These are phyloP conservation scores for Aspergillus persii DNA, from an alignment of 2,329 filamentous ascomycete genomes.

Conservation along the genomic window DNA sequence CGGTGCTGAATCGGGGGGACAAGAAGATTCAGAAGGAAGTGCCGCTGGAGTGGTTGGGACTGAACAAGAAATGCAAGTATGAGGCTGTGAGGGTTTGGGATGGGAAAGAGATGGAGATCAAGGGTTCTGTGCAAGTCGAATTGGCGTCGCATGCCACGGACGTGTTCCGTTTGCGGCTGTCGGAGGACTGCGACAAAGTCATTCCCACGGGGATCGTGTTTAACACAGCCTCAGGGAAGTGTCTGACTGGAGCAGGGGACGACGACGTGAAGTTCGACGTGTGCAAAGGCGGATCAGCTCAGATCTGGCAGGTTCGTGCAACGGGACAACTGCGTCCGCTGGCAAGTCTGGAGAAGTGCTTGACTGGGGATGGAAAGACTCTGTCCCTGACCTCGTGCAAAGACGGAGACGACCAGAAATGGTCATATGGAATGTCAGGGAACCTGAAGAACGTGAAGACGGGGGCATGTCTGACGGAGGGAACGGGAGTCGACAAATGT, in stretches of 20 bases:
- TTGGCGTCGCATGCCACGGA: conserved; percentile 41
- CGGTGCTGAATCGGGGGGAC: conserved; percentile 46
- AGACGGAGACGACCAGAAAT: conserved; percentile 32
- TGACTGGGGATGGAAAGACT: conserved; percentile 23
- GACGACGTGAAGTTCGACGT: conserved; percentile 32
- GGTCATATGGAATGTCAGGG: conserved; percentile 47
- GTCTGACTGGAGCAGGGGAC: conserved; percentile 36
- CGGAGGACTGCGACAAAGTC: conserved; percentile 22
- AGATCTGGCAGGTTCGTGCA: conserved; percentile 43
- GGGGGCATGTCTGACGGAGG: conserved; percentile 42
- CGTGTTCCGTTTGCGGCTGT: conserved; percentile 44
- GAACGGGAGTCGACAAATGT: conserved; percentile 29
- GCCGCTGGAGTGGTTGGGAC: conserved; percentile 37
- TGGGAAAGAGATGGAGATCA: conserved; percentile 25
- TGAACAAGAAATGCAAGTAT: conserved; percentile 30
- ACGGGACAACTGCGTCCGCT: conserved; percentile 41
- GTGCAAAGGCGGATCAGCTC: conserved; percentile 41
- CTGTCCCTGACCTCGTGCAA: conserved; percentile 18
- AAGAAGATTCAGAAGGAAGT: conserved; percentile 29
- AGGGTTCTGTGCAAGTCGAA: conserved; percentile 24
- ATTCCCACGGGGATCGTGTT: conserved; percentile 51
- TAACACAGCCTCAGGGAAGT: conserved; percentile 48
- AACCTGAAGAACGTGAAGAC: conserved; percentile 40
- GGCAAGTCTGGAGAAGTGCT: conserved; percentile 32
- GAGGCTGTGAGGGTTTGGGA: conserved; percentile 47